Base-by-base conservation (phyloP, 257 asterid genomes). In the Solanum appendiculatum region DNA sequence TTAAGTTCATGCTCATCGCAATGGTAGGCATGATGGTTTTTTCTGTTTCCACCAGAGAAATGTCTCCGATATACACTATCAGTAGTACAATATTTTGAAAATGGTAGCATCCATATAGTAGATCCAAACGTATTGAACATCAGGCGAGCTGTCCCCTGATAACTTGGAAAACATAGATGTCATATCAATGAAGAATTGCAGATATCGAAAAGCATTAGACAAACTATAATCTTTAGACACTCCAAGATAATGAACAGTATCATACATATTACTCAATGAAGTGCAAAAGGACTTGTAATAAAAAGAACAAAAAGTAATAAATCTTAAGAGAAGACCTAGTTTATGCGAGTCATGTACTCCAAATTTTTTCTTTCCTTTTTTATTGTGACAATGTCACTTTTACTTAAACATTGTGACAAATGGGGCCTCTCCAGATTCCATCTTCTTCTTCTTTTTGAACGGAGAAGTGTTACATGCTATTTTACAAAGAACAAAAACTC, bases 81-180 rank as follows among this genome's bases (percentile, higher is more conserved):
- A 87, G 97, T 90, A 93, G 93, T 92, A 93, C 99, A 97, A 90
- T 97, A 91, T 93, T 94, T 90, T 84, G 99, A 95, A 91, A 93
- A 94, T 58, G 99, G 99, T 94, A 92, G 60, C 99, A 97, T 94
- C 99, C 99, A 97, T 27, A 89, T 2, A 88, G 99, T 92, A 89
- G 99, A 97, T 85, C 98, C 99, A 93, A 97, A 97, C 69, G 99
- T 92, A 90, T 93, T 97, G 96, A 92, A 92, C 98, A 97, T 95
- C 97, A 93, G 83, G 91, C 99, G 98, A 91, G 98, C 99, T 90
- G 99, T 97, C 88, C 99, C 99, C 99, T 97, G 99, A 91, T 91
- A 92, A 91, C 93, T 94, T 91, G 93, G 88, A 86, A 86, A 90
- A 87, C 81, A 58, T 86, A 87, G 82, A 89, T 88, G 90, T 91